These are phyloP conservation scores for Ustilago bromivora DNA, from an alignment of 1,284 basidiomycete species.

Conservation along the genomic window DNA sequence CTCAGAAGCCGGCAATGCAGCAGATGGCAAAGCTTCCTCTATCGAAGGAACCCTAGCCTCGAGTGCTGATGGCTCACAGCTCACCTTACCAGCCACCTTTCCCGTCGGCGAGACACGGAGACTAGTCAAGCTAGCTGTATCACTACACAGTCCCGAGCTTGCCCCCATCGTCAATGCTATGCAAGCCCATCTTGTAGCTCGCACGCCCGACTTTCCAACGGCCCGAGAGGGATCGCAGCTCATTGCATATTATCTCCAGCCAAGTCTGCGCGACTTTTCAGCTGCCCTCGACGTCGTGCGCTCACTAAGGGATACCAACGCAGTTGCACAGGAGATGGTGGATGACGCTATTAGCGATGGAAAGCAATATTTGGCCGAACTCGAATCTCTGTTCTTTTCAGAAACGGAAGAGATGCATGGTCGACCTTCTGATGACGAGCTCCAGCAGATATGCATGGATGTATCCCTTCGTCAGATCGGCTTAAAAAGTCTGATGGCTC, in stretches of 20 bases:
- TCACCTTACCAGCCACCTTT: slow-evolving; percentile 28
- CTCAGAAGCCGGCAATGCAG: too few species aligned
- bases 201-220: slow-evolving; percentile 35
- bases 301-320: slow-evolving; percentile 39
- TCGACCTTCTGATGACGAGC: slow-evolving; percentile 12
- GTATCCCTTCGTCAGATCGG: slow-evolving; percentile 38
- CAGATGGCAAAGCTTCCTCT: background rate
- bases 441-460: slow-evolving; percentile 35
- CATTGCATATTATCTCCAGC: slow-evolving; percentile 42
- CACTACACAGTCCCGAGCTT: slow-evolving; percentile 27
- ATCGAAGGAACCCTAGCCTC: background rate
- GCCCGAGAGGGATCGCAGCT: slow-evolving; percentile 41
- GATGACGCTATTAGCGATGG: slow-evolving; percentile 37
- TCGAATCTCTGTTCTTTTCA: slow-evolving; percentile 9
- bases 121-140: slow-evolving; percentile 26
- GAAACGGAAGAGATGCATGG: background rate
- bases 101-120: slow-evolving; percentile 38
- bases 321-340: slow-evolving; percentile 29
- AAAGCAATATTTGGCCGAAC: slow-evolving; percentile 16
- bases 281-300: slow-evolving; percentile 42
- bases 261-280: slow-evolving; percentile 33
- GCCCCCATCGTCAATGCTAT: slow-evolving; percentile 34
- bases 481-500: slow-evolving; percentile 34
- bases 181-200: slow-evolving; percentile 29
- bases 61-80: background rate